A percentile compares a stretch with the other conserved stretches of the same genome.
phyloP scores from a whole-genome alignment of 2,329 filamentous ascomycete species.

The Ophiostoma piceae region DNA sequence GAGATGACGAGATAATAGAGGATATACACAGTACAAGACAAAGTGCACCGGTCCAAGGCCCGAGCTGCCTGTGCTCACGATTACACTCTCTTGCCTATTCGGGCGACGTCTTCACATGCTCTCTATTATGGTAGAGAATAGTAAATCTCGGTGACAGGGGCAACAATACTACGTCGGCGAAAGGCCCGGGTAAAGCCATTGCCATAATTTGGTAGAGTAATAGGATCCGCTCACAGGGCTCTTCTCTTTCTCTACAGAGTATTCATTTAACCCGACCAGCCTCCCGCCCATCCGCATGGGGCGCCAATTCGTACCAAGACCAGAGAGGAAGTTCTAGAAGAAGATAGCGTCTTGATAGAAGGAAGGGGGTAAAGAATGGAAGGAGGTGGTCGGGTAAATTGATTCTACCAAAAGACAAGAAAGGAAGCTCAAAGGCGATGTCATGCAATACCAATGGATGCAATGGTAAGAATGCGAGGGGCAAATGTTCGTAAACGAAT shows the following conservation, averaged over 20 bases:
- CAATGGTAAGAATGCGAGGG: background rate
- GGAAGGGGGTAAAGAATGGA: too few relatives aligned
- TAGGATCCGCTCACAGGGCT: slow-evolving; percentile 13
- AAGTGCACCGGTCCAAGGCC: background rate
- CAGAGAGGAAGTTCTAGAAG: slow-evolving; percentile 9
- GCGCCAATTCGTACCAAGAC: slow-evolving; percentile 3
- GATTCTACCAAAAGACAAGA: background rate
- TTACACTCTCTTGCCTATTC: background rate
- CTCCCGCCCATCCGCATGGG: background rate
- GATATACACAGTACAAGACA: background rate
- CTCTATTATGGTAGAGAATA: too few relatives aligned
- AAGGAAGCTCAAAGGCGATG: background rate
- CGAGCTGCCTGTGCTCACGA: slow-evolving; percentile 2
- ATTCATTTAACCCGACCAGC: background rate
- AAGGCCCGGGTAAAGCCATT: slow-evolving; percentile 11
- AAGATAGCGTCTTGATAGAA: background rate
- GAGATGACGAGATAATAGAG: background rate
- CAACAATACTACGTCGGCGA: background rate
- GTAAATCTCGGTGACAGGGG: background rate
- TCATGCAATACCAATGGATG: background rate
- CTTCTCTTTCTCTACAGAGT: background rate
- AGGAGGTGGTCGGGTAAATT: background rate
- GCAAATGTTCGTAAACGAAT: background rate
- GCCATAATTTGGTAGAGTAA: background rate
- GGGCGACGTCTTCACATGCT: background rate